A percentile compares a stretch with the other conserved stretches of the same genome.
Conservation (phyloP, 306 rosid genomes). For the Acacia confusa region DNA sequence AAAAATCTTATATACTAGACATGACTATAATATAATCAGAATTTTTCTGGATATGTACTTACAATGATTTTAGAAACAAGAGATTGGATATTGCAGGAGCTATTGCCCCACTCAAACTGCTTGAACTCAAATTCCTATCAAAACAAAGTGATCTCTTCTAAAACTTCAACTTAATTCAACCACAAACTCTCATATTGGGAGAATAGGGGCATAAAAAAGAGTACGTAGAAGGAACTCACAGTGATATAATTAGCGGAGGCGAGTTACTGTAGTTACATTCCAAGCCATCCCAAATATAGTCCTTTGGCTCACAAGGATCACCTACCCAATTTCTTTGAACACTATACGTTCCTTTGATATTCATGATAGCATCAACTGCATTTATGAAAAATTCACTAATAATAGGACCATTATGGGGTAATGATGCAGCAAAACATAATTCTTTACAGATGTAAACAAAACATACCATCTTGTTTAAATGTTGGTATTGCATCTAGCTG, state of each 20-base stretch:
- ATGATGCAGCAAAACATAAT: background rate
- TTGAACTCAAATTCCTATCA: constrained; percentile 58
- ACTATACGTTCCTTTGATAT: constrained; percentile 40
- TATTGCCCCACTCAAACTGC: constrained; percentile 52
- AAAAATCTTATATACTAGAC: background rate
- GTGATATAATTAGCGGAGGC: constrained; percentile 44
- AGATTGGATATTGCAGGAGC: constrained; percentile 50
- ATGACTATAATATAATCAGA: too few relatives aligned
- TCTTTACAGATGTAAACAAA: background rate
- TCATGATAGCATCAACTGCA: constrained; percentile 50
- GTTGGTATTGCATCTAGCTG: constrained; percentile 42
- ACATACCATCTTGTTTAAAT: constrained; percentile 54
- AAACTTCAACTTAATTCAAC: constrained; percentile 14
- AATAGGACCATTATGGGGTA: background rate
- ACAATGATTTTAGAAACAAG: constrained; percentile 53
- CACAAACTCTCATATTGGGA: background rate
- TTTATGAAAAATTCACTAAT: constrained; percentile 1
- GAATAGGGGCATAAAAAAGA: background rate
- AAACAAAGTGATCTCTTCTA: constrained; percentile 2
- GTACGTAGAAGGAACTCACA: constrained; percentile 39
- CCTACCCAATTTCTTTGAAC: constrained; percentile 55
- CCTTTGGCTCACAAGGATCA: constrained; percentile 71
- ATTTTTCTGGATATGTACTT: constrained; percentile 34
- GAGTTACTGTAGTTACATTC: constrained; percentile 47
- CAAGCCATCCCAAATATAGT: constrained; percentile 64